Base-by-base conservation (phyloP, 169 alveolate species). In the Cyclospora cayetanensis region DNA sequence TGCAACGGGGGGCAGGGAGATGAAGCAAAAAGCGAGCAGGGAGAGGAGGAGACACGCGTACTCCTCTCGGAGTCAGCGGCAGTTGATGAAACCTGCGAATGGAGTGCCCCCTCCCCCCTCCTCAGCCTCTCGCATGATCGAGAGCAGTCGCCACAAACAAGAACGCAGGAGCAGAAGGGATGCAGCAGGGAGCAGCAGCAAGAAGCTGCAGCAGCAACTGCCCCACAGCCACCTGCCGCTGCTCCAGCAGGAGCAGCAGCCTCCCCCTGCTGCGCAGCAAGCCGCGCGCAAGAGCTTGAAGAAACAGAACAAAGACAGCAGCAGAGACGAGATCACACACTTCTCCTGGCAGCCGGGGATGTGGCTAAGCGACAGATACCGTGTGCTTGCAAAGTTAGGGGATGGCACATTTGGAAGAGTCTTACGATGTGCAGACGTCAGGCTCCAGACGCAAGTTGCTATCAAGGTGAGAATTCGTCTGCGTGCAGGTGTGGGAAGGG, bases 341-440 rank as follows among this genome's bases (percentile, higher is more conserved):
- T 95, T 93, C 52, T 74, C 90, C 55, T 93, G 97, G 97, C 22
- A 52, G n/a, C 74, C 90, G 7, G 94, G 94, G 1, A 66, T 83
- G 91, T 91, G 87, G 97, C 96, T 27, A 89, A 83, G n/a, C 90
- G 96, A 94, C 53, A 55, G 96, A 53, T 98, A 97, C 95, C 92
- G 94, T 87, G 97, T 99, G 74, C 87, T 94, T 80, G 93, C 96
- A 80, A 95, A 96, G 86, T 95, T 98, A 91, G 99, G 99, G 15
- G 99, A 98, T 86, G 99, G 99, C 29, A 98, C 99, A 12, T 99
- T 99, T 93, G 99, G 99, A n/a, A 93, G 99, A 92, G 99, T 98
- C 43, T 95, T 98, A 35, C 96, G 96, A 72, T 97, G 98, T 74
- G 97, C 97, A 53, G 98, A 97, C 92, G 94, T 91, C 41, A 96